These are phyloP conservation scores for Penicillium mononematosum DNA, from an alignment of 495 filamentous ascomycete genomes.

Conservation along the genomic window DNA sequence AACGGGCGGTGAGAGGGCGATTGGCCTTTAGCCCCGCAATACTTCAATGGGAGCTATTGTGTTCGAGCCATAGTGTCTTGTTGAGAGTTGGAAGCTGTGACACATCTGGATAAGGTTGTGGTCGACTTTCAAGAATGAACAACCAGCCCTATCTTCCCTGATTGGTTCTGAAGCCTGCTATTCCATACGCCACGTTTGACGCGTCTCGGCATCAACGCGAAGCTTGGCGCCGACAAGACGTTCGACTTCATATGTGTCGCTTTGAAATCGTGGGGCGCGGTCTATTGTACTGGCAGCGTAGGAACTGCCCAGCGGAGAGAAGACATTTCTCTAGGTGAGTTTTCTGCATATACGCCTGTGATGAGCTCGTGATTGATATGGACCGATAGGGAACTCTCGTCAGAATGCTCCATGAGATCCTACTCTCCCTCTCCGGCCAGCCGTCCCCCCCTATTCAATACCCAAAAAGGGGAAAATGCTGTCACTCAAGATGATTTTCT, in stretches of 20 bases:
- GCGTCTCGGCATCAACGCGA: constrained; percentile 4
- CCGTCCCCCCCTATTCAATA: constrained; percentile 78
- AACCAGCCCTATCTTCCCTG: background rate
- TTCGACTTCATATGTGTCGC: constrained; percentile 47
- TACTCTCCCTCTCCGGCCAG: constrained; percentile 91
- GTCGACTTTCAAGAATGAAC: constrained; percentile 1
- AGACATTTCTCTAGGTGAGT: constrained; percentile 27
- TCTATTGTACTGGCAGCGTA: constrained; percentile 46
- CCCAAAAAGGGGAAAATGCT: constrained; percentile 38
- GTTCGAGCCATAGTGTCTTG: background rate
- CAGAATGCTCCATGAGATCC: constrained; percentile 94
- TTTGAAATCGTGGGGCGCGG: constrained; percentile 50
- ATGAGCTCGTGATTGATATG: background rate
- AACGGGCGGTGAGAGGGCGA: constrained; percentile 12
- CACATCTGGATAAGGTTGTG: background rate
- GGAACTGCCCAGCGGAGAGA: constrained; percentile 23
- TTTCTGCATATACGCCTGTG: background rate
- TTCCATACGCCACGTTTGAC: background rate
- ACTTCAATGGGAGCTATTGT: constrained; percentile 1
- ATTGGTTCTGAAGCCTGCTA: background rate
- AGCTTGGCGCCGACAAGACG: constrained; percentile 3
- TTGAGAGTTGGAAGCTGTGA: background rate
- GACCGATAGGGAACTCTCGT: constrained; percentile 27
- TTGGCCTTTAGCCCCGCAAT: constrained; percentile 17
- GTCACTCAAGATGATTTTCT: constrained; percentile 43